phyloP scores from a whole-genome alignment of 2,329 filamentous ascomycete genomes.

The Fusarium sp. region DNA sequence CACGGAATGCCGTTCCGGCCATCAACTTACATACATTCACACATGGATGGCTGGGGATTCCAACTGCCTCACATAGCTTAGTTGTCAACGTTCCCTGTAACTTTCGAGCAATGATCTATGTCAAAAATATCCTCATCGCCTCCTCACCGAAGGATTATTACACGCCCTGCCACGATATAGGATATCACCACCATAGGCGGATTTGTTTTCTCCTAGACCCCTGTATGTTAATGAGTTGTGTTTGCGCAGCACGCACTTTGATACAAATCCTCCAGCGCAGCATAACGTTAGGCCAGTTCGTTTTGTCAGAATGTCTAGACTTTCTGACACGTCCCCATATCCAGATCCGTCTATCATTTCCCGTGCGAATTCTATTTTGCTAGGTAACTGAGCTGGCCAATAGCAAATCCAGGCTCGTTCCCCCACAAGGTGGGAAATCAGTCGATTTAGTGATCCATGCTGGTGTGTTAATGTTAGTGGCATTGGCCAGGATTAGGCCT shows the following conservation, averaged over 20 bases:
- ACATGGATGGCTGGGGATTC: not conserved
- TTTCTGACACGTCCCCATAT: slow-evolving; percentile 2
- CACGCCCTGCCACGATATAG: slow-evolving; percentile 18
- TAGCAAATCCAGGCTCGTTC: not conserved
- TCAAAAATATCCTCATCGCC: slow-evolving; percentile 16
- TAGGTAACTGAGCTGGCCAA: not conserved
- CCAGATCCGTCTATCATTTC: slow-evolving; percentile 19
- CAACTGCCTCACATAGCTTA: not conserved
- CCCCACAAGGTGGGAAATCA: slow-evolving; percentile 34
- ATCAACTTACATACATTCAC: not conserved
- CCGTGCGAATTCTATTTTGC: not conserved
- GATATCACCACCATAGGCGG: not conserved
- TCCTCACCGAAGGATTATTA: not conserved
- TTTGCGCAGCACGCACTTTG: not conserved
- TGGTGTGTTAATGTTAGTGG: not conserved
- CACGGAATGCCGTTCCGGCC: not conserved
- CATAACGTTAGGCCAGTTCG: not conserved
- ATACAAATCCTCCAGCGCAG: not conserved
- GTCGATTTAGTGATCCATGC: slow-evolving; percentile 19
- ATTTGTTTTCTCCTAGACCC: not conserved
- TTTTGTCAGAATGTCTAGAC: not conserved
- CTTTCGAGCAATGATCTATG: not conserved
- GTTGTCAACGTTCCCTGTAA: not conserved
- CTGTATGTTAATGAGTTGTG: not conserved
- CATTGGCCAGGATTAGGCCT: not conserved